These are phyloP conservation scores for Plectosphaerella cucumerina DNA, from an alignment of 2,329 filamentous ascomycete genomes.

Conservation along the genomic window DNA sequence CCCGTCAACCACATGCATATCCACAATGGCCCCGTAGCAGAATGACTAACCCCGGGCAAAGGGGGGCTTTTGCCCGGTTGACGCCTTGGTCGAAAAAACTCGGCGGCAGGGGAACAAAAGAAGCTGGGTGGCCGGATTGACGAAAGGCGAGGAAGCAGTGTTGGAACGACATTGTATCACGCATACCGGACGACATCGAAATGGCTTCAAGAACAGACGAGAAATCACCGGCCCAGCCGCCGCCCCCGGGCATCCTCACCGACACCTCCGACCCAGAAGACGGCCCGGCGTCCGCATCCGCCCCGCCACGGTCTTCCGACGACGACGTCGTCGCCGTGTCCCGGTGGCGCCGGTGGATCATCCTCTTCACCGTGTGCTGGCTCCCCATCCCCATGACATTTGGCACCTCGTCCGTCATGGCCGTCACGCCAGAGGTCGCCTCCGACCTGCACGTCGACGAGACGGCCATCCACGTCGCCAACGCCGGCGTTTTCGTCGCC, in stretches of 20 bases:
- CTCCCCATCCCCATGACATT: slow-evolving; percentile 61
- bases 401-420: slow-evolving; percentile 68
- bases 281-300: slow-evolving; percentile 7
- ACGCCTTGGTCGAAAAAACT: too few relatives aligned
- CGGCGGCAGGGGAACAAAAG: too few relatives aligned
- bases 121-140: too few relatives aligned
- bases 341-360: slow-evolving; percentile 13
- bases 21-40: background rate
- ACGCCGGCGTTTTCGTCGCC: slow-evolving; percentile 69
- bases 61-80: background rate
- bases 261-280: background rate
- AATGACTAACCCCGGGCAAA: background rate
- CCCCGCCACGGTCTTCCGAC: slow-evolving; percentile 14
- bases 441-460: slow-evolving; percentile 59
- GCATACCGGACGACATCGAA: too few relatives aligned
- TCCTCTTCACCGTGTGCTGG: slow-evolving; percentile 15
- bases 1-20: background rate
- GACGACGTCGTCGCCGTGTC: slow-evolving; percentile 14
- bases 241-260: background rate
- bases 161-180: too few relatives aligned
- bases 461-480: slow-evolving; percentile 67
- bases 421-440: slow-evolving; percentile 72
- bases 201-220: too few relatives aligned
- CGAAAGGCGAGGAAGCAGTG: too few relatives aligned
- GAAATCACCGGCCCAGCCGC: too few relatives aligned